Conservation (phyloP, 2,329 filamentous ascomycete genomes). For the Fusarium clavum region DNA sequence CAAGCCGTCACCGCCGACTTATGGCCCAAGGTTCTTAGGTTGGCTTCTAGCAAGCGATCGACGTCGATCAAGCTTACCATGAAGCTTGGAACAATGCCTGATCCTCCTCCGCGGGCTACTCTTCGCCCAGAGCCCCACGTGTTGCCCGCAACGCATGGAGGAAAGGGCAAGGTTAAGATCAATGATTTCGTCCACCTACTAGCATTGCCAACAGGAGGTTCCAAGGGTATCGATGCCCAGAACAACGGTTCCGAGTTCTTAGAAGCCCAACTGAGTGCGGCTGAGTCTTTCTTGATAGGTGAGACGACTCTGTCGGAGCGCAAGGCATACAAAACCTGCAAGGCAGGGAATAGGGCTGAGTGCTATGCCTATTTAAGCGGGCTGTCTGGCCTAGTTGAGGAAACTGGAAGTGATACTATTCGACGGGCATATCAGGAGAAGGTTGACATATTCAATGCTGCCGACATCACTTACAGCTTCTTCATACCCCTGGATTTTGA, state of each 20-base stretch:
- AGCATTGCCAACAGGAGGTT: conserved; percentile 19
- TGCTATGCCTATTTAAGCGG: conserved; percentile 43
- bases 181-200: conserved; percentile 39
- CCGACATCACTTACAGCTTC: conserved; percentile 55
- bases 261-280: conserved; percentile 41
- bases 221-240: neutral
- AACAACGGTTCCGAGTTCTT: conserved; percentile 26
- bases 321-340: conserved; percentile 47
- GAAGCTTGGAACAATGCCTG: conserved; percentile 34
- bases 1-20: conserved; percentile 44
- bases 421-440: conserved; percentile 48
- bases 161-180: conserved; percentile 1
- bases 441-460: conserved; percentile 56
- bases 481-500: conserved; percentile 55
- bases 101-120: conserved; percentile 27
- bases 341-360: conserved; percentile 36
- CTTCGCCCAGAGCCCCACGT: conserved; percentile 27
- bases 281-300: conserved; percentile 45
- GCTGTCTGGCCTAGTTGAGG: conserved; percentile 39
- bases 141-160: conserved; percentile 3
- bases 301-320: conserved; percentile 46
- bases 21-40: conserved; percentile 49
- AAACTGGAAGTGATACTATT: conserved; percentile 40
- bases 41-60: conserved; percentile 38
- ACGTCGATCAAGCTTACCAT: conserved; percentile 42